phyloP scores from a whole-genome alignment of 2,329 filamentous ascomycete species.

The Cladosporium sp. region DNA sequence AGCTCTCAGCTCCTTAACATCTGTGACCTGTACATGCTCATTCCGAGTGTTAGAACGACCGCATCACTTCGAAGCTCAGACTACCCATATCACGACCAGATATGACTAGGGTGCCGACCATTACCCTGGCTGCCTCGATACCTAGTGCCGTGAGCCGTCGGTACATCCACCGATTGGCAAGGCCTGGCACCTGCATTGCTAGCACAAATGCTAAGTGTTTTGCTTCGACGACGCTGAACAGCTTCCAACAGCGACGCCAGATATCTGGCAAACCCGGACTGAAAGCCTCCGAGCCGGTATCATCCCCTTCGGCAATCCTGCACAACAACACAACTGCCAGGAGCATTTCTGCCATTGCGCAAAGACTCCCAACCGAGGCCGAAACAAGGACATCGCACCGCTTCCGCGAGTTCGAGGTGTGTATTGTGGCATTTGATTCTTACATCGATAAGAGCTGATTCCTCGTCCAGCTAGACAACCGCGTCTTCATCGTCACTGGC shows the following conservation, averaged over 20 bases:
- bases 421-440: not conserved
- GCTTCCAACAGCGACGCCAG: not conserved
- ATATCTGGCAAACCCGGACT: not conserved
- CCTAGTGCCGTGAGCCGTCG: not conserved
- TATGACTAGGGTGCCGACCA: not conserved
- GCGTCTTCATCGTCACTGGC: conserved; percentile 33
- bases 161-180: conserved; percentile 7
- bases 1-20: not conserved
- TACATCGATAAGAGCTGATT: not conserved
- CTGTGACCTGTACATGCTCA: not conserved
- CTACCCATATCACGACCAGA: not conserved
- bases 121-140: not conserved
- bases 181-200: conserved; percentile 7
- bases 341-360: conserved; percentile 24
- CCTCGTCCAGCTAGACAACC: conserved; percentile 22
- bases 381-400: conserved; percentile 22
- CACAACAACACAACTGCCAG: not conserved
- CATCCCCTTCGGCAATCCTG: not conserved
- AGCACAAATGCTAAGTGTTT: not conserved
- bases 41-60: not conserved
- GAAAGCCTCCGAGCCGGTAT: not conserved
- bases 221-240: not conserved
- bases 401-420: conserved; percentile 30
- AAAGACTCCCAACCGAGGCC: conserved; percentile 24
- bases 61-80: not conserved